These are phyloP conservation scores for Penicillium egyptiacum DNA, from an alignment of 495 filamentous ascomycete species.

Conservation along the genomic window DNA sequence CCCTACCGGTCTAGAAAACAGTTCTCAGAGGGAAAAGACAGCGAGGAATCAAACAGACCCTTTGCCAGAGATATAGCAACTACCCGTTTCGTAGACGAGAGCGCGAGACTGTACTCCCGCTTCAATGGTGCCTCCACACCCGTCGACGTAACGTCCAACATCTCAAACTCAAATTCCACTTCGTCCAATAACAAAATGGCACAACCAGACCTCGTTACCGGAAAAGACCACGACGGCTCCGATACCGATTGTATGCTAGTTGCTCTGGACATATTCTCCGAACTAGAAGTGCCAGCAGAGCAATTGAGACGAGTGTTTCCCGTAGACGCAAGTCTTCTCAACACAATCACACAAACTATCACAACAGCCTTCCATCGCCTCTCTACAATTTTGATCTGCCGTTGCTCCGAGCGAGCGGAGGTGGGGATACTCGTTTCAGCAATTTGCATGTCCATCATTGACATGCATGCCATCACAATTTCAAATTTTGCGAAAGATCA, in stretches of 20 bases:
- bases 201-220: not conserved
- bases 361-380: conserved; percentile 5
- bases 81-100: conserved; percentile 8
- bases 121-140: not conserved
- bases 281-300: conserved; percentile 6
- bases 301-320: not conserved
- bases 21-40: not conserved
- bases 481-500: too few relatives aligned
- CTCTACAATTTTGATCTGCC: conserved; percentile 18
- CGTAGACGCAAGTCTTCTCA: not conserved
- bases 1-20: conserved; percentile 12
- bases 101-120: conserved; percentile 3
- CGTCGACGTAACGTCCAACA: too few relatives aligned
- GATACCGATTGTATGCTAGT: conserved; percentile 7
- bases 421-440: conserved; percentile 16
- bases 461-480: conserved; percentile 12
- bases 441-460: conserved; percentile 18
- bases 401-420: conserved; percentile 17
- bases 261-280: conserved; percentile 7
- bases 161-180: not conserved
- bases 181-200: not conserved
- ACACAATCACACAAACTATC: conserved; percentile 6
- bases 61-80: not conserved
- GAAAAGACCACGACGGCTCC: not conserved
- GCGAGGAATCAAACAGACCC: conserved; percentile 6